Base-by-base conservation (phyloP, 1,139 yeast genomes). In the Chernovozyma sophiae-reginae region DNA sequence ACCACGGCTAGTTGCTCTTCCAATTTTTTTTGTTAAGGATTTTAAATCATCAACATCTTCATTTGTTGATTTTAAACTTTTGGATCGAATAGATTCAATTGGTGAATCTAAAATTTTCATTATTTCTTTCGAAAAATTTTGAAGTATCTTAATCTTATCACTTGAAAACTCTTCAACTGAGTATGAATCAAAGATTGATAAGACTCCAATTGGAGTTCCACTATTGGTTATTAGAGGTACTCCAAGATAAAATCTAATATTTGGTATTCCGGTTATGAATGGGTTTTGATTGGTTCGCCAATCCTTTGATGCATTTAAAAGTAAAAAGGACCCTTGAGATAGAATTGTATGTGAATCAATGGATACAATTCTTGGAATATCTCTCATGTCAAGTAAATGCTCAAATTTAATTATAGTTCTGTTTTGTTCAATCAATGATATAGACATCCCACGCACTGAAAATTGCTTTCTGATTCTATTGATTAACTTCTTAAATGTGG, bases 221-320 rank as follows among this genome's bases (percentile, higher is more conserved):
- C 61, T 54, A 1, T 60, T 52, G 2, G 69, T 53, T 3, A 64
- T 39, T 30, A 81, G 50, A 0, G 85, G 86, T 4, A 79, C 84
- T 0, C 83, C 86, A 33, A 79, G 72, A 50, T 81, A 83, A 47
- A 80, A 80, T 40, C 60, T 65, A 34, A 81, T 72, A 43, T 62
- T 61, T 0, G 90, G 87, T 1, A 70, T 62, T 0, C 83, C 81
- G 27, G 68, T 73, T 1, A 82, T 84, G 37, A 81, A 62, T 0
- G 89, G 89, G 46, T 77, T 81, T 32, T 63, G 60, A 7, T 58
- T 48, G 4, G 80, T 74, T 53, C 90, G 62, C 90, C 92, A 83
- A 52, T 83, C 92, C 29, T 65, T 60, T 4, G 77, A 55, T 1
- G 87, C 80, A 53, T 83, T 86, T 19, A 68, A 52, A 16, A 83